phyloP scores from a whole-genome alignment of 2,329 filamentous ascomycete genomes.

The Fusarium globosum region DNA sequence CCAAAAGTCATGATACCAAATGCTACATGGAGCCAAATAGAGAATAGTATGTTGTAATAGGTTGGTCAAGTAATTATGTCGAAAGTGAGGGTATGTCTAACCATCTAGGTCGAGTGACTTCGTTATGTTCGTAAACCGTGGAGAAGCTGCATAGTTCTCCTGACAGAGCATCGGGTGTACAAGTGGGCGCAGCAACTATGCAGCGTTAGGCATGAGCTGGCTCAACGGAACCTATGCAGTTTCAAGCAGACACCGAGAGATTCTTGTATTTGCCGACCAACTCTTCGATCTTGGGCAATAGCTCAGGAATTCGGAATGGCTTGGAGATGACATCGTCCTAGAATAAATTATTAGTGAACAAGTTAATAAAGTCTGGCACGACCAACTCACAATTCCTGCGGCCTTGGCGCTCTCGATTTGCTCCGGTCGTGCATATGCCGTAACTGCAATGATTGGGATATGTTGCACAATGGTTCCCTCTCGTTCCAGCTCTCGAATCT shows the following conservation, averaged over 20 bases:
- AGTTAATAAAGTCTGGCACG: neutral
- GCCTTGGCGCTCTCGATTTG: slow-evolving; percentile 77
- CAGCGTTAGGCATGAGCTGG: neutral
- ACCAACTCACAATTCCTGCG: slow-evolving; percentile 74
- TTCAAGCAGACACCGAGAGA: slow-evolving; percentile 42
- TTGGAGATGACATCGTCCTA: slow-evolving; percentile 82
- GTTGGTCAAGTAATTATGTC: slow-evolving; percentile 30
- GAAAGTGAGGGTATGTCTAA: slow-evolving; percentile 20
- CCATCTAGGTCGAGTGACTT: slow-evolving; percentile 19
- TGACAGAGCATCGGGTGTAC: neutral
- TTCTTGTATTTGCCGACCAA: slow-evolving; percentile 57
- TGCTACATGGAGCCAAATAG: slow-evolving; percentile 21
- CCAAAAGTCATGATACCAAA: slow-evolving; percentile 31
- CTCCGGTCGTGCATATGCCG: slow-evolving; percentile 80
- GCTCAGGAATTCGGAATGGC: slow-evolving; percentile 79
- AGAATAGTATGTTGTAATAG: slow-evolving; percentile 20
- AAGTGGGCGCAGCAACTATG: neutral
- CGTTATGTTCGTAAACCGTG: slow-evolving; percentile 21
- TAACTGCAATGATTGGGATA: slow-evolving; percentile 85
- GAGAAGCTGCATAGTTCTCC: neutral
- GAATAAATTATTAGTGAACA: slow-evolving; percentile 6
- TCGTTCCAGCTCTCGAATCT: slow-evolving; percentile 75
- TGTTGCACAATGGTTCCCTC: slow-evolving; percentile 71
- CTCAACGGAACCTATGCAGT: neutral
- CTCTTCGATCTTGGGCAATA: slow-evolving; percentile 74